Conservation (phyloP, 192 early-diverging fungal genomes). For the Glomus cerebriforme region DNA sequence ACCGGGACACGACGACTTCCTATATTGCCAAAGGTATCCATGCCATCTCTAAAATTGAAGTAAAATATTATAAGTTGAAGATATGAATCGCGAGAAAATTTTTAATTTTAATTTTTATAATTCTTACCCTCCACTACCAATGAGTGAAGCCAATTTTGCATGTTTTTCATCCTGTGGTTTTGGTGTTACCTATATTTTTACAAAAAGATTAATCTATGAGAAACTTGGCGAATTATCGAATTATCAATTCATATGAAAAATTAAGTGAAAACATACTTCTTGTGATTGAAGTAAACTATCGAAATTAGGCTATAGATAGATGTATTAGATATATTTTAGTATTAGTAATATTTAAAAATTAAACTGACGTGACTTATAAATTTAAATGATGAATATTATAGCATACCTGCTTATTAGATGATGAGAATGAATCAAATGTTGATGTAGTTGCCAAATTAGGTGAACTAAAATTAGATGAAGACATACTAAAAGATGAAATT, state of each 20-base stretch:
- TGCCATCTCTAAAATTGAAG: conserved; percentile 45
- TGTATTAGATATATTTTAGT: not conserved
- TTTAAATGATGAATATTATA: not conserved
- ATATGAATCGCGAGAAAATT: not conserved
- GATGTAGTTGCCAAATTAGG: not conserved
- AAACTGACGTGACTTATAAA: not conserved
- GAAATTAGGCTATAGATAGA: not conserved
- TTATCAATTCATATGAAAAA: not conserved
- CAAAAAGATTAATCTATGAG: not conserved
- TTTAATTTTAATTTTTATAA: too few species aligned
- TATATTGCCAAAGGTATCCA: conserved; percentile 60
- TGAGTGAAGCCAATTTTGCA: not conserved
- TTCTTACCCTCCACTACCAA: conserved; percentile 11
- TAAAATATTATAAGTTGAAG: not conserved
- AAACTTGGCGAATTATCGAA: not conserved
- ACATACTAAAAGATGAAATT: not conserved
- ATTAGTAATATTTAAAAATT: not conserved
- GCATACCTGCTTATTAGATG: not conserved
- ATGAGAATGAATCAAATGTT: not conserved
- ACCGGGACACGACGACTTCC: conserved; percentile 53
- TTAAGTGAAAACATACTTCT: not conserved
- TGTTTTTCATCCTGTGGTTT: conserved; percentile 21
- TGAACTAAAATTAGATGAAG: not conserved
- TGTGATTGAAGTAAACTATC: not conserved
- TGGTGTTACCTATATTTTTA: not conserved